Conservation (phyloP, 345 rosid species). For the Lagerstroemia speciosa region DNA sequence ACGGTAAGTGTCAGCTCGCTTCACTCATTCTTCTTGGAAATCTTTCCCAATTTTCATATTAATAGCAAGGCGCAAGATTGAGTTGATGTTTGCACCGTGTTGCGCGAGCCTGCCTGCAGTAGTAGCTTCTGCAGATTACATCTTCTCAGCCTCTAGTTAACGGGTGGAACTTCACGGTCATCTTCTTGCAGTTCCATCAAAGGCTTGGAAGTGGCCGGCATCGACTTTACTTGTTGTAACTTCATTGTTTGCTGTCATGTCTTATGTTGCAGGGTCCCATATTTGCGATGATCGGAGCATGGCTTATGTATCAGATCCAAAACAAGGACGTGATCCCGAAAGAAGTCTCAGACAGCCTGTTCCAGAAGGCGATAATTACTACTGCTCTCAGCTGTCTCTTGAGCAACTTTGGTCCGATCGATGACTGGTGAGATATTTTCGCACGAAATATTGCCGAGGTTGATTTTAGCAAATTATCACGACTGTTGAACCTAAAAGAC, state of each 20-base stretch:
- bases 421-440: constrained; percentile 49
- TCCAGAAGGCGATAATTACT: constrained; percentile 58
- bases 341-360: constrained; percentile 46
- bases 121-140: neutral
- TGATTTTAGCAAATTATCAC: neutral
- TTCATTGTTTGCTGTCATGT: neutral
- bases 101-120: neutral
- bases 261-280: constrained; percentile 47
- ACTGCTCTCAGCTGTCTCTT: constrained; percentile 58
- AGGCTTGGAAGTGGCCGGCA: too few relatives aligned
- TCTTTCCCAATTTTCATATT: too few relatives aligned
- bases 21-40: neutral
- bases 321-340: constrained; percentile 42
- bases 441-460: neutral
- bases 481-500: neutral
- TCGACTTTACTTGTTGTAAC: neutral
- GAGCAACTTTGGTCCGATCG: constrained; percentile 71
- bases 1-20: constrained; percentile 42
- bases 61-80: too few relatives aligned
- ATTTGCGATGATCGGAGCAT: constrained; percentile 80
- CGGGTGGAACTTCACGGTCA: too few relatives aligned
- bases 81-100: neutral
- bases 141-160: neutral
- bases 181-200: neutral
- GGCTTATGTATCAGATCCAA: constrained; percentile 66